Conservation (phyloP, 768 basidiomycete genomes). For the Cystofilobasidium bisporidii region DNA sequence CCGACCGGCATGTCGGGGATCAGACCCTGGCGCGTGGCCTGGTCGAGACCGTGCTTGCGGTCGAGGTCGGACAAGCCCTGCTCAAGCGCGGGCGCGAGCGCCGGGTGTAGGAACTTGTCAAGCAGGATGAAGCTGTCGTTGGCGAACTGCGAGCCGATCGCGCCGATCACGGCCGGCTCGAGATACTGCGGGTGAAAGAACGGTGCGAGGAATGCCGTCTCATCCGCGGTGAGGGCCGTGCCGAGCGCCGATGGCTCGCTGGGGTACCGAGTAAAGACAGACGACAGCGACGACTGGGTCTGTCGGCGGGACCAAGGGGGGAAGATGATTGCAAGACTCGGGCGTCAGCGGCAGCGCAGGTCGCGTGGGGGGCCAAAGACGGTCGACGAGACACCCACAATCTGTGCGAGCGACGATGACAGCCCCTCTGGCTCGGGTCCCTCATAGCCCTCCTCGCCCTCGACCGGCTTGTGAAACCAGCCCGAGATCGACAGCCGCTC, state of each 20-base stretch:
- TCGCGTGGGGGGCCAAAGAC: too few relatives aligned
- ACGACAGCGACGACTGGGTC: conserved; percentile 35
- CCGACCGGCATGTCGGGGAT: conserved; percentile 43
- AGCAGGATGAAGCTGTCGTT: conserved; percentile 81
- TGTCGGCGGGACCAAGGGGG: too few relatives aligned
- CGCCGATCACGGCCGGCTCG: conserved; percentile 65
- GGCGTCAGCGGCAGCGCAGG: too few relatives aligned
- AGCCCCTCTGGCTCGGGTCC: conserved; percentile 44
- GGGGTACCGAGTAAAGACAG: conserved; percentile 43
- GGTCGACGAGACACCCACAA: conserved; percentile 60
- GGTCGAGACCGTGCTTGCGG: conserved; percentile 48
- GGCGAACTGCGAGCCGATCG: conserved; percentile 68
- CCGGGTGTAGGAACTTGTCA: conserved; percentile 66
- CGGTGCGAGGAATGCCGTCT: conserved; percentile 63
- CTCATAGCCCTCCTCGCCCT: conserved; percentile 79
- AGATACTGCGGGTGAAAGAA: conserved; percentile 89
- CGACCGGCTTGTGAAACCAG: conserved; percentile 86
- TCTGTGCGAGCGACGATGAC: conserved; percentile 77
- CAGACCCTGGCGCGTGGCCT: not conserved
- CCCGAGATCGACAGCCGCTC: conserved; percentile 82
- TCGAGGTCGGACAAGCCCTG: conserved; percentile 57
- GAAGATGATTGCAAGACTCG: too few relatives aligned
- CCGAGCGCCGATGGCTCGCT: conserved; percentile 41
- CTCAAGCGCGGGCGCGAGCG: conserved; percentile 61
- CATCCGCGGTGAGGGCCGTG: conserved; percentile 52